These are phyloP conservation scores for Haplosporangium sp. DNA, from an alignment of 371 early-diverging fungal genomes.

Conservation along the genomic window DNA sequence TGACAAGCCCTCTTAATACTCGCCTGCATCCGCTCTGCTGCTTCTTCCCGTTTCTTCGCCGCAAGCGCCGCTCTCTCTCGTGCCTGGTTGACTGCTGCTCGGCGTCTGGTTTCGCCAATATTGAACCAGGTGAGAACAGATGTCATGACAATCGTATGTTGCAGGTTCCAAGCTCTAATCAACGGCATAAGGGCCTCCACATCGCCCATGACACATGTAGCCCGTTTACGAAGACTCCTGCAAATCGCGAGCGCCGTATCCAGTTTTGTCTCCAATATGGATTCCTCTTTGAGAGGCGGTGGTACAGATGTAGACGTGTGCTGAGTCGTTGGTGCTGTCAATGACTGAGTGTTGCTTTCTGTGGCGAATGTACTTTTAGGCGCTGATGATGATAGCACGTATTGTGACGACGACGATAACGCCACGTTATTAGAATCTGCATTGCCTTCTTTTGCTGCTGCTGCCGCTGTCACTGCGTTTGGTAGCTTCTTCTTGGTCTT, in stretches of 20 bases:
- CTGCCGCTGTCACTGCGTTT: no score
- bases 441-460: no score
- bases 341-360: no score
- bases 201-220: not conserved
- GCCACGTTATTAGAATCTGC: no score
- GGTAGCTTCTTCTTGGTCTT: no score
- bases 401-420: no score
- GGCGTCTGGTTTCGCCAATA: not conserved
- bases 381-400: no score
- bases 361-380: no score
- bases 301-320: not conserved
- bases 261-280: no score
- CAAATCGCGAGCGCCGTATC: no score
- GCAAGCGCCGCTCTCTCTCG: constrained; percentile 4
- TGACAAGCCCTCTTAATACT: not conserved
- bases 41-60: not conserved
- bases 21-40: not conserved
- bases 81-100: not conserved
- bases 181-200: not conserved
- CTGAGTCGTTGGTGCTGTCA: no score
- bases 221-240: not conserved
- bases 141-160: not conserved
- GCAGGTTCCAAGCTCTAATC: not conserved
- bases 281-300: not conserved
- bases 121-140: not conserved